Evolutionary conservation across 805 yeast genomes (phyloP), one percentile per base, ranked within the genome.

Genomic region (Yarrowia sp.): DNA sequence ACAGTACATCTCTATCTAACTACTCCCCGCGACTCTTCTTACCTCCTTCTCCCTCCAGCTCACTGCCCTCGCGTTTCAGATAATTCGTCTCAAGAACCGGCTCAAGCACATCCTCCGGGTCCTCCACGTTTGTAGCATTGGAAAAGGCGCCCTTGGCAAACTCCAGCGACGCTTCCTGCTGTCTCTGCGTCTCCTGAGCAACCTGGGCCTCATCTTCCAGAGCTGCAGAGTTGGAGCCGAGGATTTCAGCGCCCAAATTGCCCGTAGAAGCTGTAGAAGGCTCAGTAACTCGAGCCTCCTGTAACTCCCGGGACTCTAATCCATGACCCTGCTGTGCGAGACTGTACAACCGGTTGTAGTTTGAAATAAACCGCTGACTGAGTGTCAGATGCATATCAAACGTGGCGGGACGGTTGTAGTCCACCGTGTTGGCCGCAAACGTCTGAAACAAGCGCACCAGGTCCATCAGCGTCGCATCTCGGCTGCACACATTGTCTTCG

Each of bases 401-500:
- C 32, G 53, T 45, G 9, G 43, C 32, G 4, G 67, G 66, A 32
- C 53, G 47, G 42, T 51, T 17, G 5, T 55, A 66, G 10, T 66
- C 68, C 3, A 57, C 61, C 2, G 67, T 61, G 31, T 65, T 65
- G 14, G 65, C 69, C 10, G 63, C 53, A 15, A 70, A 64, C n/a
- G 67, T 69, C 39, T 65, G 47, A 28, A 68, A 69, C 8, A 72
- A 58, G 43, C 64, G 66, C 14, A 70, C 35, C 17, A 73, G 50
- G 51, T 72, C 74, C 11, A 65, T 48, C 8, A 73, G 33, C 4
- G 70, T 70, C 11, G 72, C 65, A 22, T 72, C 73, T 11, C 60
- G 61, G 48, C 68, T 47, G 67, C 70, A 72, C 35, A 68, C 45
- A 44, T 72, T 73, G 45, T 73, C 75, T 65, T 68, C 75, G 9